These are phyloP conservation scores for Amoeboaphelidium protococcarum DNA, from an alignment of 371 early-diverging fungal genomes.

Conservation along the genomic window DNA sequence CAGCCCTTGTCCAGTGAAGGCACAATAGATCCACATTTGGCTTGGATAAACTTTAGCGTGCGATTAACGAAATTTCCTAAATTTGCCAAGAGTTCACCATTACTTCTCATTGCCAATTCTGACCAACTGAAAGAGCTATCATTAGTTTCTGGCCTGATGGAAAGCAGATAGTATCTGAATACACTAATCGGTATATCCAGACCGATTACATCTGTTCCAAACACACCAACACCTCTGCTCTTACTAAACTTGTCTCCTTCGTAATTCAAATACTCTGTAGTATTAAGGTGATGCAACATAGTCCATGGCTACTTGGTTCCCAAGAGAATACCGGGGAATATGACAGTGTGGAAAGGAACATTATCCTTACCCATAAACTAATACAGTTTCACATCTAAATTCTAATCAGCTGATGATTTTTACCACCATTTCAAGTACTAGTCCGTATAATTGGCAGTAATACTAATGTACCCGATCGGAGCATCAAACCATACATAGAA, in stretches of 20 bases:
- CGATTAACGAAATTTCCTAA: conserved; percentile 98
- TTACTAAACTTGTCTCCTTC: conserved; percentile 97
- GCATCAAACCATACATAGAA: conserved; percentile 99
- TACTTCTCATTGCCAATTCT: conserved; percentile 80
- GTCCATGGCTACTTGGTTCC: conserved; percentile 79
- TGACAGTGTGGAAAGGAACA: conserved; percentile 97
- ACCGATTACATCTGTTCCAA: conserved; percentile 86
- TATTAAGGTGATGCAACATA: conserved; percentile 66
- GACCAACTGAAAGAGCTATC: conserved; percentile 91
- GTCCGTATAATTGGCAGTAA: conserved; percentile 74
- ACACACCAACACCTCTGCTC: conserved; percentile 90
- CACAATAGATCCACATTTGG: conserved; percentile 53
- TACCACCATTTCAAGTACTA: conserved; percentile 97
- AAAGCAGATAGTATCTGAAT: conserved; percentile 96
- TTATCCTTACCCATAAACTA: conserved; percentile 99
- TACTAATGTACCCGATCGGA: conserved; percentile 55
- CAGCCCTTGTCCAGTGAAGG: too few species aligned
- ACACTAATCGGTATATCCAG: conserved; percentile 76
- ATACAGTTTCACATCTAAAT: conserved; percentile 72
- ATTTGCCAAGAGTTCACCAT: conserved; percentile 86
- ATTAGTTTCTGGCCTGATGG: conserved; percentile 87
- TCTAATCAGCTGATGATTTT: too few species aligned
- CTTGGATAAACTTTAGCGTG: conserved; percentile 80
- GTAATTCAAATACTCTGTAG: conserved; percentile 95
- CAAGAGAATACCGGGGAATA: conserved; percentile 82